phyloP scores from a whole-genome alignment of 169 alveolate species.

The Eimeria necatrix region DNA sequence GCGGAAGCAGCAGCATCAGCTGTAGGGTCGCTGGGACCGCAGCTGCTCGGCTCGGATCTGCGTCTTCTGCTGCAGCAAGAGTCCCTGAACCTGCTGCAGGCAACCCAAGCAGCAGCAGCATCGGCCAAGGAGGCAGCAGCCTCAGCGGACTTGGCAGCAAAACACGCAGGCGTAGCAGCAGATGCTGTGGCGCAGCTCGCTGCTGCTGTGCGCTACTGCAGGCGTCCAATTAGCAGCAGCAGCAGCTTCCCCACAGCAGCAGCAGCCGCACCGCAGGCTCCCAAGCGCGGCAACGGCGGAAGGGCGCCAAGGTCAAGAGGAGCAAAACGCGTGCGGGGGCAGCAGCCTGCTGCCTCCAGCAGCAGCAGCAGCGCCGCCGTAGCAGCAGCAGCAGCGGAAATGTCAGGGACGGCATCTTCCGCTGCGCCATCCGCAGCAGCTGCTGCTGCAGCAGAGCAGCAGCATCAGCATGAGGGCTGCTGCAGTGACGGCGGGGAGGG shows the following conservation, averaged over 20 bases:
- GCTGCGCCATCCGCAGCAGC: neutral
- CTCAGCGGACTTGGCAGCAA: slow-evolving; percentile 9
- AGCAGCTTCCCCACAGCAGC: neutral
- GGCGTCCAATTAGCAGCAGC: neutral
- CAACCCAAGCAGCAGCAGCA: slow-evolving; percentile 38
- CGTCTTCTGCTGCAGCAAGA: slow-evolving; percentile 47
- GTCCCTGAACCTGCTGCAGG: slow-evolving; percentile 33
- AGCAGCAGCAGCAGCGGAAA: neutral
- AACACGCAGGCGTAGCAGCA: slow-evolving; percentile 26
- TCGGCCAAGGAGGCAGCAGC: slow-evolving; percentile 6
- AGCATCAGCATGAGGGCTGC: slow-evolving; percentile 4
- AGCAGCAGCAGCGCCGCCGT: slow-evolving; percentile 5
- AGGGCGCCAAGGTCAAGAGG: neutral
- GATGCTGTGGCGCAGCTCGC: slow-evolving; percentile 31
- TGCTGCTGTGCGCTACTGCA: slow-evolving; percentile 4
- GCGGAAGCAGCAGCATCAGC: slow-evolving; percentile 13
- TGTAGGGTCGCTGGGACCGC: neutral
- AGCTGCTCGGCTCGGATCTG: slow-evolving; percentile 1
- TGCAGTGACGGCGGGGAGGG: neutral
- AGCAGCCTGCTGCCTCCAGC: neutral
- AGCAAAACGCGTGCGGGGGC: slow-evolving; percentile 26
- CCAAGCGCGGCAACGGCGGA: slow-evolving; percentile 5
- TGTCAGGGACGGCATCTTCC: neutral
- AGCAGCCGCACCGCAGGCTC: neutral
- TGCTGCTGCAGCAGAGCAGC: neutral